These are phyloP conservation scores for Hericium rajendrae DNA, from an alignment of 768 basidiomycete genomes.

Conservation along the genomic window DNA sequence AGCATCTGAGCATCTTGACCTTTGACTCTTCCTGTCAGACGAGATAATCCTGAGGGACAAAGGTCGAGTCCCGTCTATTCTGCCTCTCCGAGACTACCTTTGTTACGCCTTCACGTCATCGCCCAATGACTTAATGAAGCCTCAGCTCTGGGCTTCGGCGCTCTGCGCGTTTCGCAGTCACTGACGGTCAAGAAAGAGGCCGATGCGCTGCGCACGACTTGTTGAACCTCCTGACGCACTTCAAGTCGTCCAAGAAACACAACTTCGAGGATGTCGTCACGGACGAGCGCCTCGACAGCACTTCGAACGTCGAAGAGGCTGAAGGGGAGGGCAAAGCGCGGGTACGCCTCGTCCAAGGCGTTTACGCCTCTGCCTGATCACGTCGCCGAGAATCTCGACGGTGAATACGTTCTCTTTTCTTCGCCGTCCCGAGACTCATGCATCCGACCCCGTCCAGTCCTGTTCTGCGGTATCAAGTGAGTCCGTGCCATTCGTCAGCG, in stretches of 20 bases:
- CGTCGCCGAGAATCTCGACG: slow-evolving; percentile 42
- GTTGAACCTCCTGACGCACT: neutral
- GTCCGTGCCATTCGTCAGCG: slow-evolving; percentile 4
- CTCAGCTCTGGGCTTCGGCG: neutral
- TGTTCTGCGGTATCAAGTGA: slow-evolving; percentile 85
- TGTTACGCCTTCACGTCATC: neutral
- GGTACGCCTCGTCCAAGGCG: slow-evolving; percentile 40
- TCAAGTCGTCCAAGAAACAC: neutral
- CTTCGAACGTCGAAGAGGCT: neutral
- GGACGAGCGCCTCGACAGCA: neutral
- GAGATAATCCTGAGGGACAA: no score
- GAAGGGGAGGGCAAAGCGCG: slow-evolving; percentile 19
- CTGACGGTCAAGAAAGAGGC: neutral
- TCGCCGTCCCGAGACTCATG: neutral
- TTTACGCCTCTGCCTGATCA: slow-evolving; percentile 45
- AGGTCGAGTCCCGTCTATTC: no score
- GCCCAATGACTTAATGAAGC: neutral
- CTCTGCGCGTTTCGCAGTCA: neutral
- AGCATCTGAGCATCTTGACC: no score
- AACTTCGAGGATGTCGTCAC: neutral
- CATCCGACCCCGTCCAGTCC: slow-evolving; percentile 31
- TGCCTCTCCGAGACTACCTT: no score
- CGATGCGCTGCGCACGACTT: neutral
- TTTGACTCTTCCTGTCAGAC: no score
- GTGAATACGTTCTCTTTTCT: slow-evolving; percentile 26